Base-by-base conservation (phyloP, 2,329 filamentous ascomycete species). In the Aspergillus viridinutans region DNA sequence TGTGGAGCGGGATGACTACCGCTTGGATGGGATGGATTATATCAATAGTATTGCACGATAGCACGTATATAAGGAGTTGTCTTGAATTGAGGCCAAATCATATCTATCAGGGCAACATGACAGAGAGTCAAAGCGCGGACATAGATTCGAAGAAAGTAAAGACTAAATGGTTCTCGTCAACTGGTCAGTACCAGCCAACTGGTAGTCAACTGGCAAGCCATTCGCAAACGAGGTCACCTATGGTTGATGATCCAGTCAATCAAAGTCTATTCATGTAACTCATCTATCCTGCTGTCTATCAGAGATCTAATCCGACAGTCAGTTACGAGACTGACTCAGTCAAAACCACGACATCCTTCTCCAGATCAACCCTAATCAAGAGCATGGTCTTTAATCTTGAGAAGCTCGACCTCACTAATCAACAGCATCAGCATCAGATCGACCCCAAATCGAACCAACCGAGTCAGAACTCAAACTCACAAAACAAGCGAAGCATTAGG, bases 401-500 rank as follows among this genome's bases (percentile, higher is more conserved):
- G 21, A 28, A 61, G 47, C 52, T 60, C 51, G 26, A 61, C 57
- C 43, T 60, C 54, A 28, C 55, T 48, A 52, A 50, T 52, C 60
- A 29, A 32, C 6, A 28, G 6, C 12, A 29, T 14, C 21, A 17
- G 23, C 65, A 43, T 52, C 43, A 40, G 14, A 17, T 29, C 54
- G 54, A 12, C 4, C 47, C 51, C 20, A 26, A 53, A 23, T 53
- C 28, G 10, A 42, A 54, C 38, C 29, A 56, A 42, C 40, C 20
- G 20, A 32, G 25, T 56, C n/a, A 50, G 55, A 38, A 12, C 10
- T 12, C 4, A 35, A 25, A 85, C 90, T 82, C 83, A 94, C 90
- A 95, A 95, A 78, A 95, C 83, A 61, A 96, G 82, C 63, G 82
- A 85, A n/a, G 90, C 79, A 67, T 88, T 84, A 42, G 86, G 76